Percentiles rank a stretch among this genome's conserved stretches.
phyloP scores from a whole-genome alignment of 1,284 basidiomycete species.

The Neotropicomus parvogracilis region DNA sequence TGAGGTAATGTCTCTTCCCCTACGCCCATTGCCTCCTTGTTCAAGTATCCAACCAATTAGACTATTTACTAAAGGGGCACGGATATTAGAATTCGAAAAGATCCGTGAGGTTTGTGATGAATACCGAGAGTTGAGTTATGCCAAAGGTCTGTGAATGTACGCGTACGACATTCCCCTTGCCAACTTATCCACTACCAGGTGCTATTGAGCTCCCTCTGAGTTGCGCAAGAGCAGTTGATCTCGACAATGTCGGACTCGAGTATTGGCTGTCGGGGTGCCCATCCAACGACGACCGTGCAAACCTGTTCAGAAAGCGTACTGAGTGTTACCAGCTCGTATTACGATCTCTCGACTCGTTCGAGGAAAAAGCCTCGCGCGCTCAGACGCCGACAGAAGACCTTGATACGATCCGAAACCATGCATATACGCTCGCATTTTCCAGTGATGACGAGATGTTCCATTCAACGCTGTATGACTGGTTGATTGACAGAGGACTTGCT shows the following conservation, averaged over 20 bases:
- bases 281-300: constrained; percentile 57
- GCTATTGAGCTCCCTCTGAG: constrained; percentile 83
- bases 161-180: background rate
- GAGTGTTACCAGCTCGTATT: constrained; percentile 83
- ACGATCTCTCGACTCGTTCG: constrained; percentile 78
- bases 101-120: constrained; percentile 82
- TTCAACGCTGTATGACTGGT: constrained; percentile 92
- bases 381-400: constrained; percentile 45
- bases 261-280: constrained; percentile 72
- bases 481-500: constrained; percentile 74
- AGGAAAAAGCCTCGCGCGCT: constrained; percentile 48
- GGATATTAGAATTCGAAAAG: constrained; percentile 81
- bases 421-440: constrained; percentile 79
- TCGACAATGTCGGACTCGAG: constrained; percentile 72
- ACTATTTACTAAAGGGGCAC: constrained; percentile 84
- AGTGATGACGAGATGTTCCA: constrained; percentile 93
- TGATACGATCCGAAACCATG: constrained; percentile 66
- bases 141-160: constrained; percentile 53
- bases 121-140: constrained; percentile 80
- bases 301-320: constrained; percentile 58
- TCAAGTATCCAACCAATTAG: constrained; percentile 38
- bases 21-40: background rate
- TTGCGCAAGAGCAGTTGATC: constrained; percentile 81
- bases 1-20: constrained; percentile 48
- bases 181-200: constrained; percentile 43